Evolutionary conservation across 495 filamentous ascomycete species (phyloP).

Genomic region (Parathielavia appendiculata): DNA sequence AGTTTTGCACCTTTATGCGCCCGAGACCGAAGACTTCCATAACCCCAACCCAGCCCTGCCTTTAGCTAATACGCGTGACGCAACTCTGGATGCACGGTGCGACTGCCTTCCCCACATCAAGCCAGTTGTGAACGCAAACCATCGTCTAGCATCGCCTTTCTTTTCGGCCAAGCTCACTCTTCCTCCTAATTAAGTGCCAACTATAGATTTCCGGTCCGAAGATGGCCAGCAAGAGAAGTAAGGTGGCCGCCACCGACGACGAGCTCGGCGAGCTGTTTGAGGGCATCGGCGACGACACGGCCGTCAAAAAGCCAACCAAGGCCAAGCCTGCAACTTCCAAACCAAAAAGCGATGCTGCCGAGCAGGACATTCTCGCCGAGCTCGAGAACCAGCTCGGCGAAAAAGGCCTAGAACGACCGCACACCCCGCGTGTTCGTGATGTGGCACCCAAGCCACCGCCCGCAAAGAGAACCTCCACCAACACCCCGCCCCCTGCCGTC

Average conservation of each 20-base stretch:
- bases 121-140: neutral
- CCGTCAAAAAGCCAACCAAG: conserved; percentile 45
- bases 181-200: too few relatives aligned
- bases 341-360: conserved; percentile 42
- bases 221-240: conserved; percentile 42
- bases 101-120: neutral
- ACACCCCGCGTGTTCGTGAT: conserved; percentile 73
- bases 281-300: conserved; percentile 53
- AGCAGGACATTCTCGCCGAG: conserved; percentile 75
- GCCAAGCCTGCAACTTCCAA: conserved; percentile 44
- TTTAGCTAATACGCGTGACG: neutral
- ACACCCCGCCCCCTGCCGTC: conserved; percentile 51
- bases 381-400: conserved; percentile 68
- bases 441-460: conserved; percentile 47
- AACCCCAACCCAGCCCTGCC: conserved; percentile 13
- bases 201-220: neutral
- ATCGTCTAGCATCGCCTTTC: neutral
- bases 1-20: too few relatives aligned
- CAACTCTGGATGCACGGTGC: neutral
- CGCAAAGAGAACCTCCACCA: conserved; percentile 54
- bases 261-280: conserved; percentile 82
- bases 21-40: neutral
- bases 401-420: conserved; percentile 64
- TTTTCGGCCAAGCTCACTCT: neutral
- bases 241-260: conserved; percentile 60